These are phyloP conservation scores for Pyrus hybrid DNA, from an alignment of 331 rosid species.

Conservation along the genomic window DNA sequence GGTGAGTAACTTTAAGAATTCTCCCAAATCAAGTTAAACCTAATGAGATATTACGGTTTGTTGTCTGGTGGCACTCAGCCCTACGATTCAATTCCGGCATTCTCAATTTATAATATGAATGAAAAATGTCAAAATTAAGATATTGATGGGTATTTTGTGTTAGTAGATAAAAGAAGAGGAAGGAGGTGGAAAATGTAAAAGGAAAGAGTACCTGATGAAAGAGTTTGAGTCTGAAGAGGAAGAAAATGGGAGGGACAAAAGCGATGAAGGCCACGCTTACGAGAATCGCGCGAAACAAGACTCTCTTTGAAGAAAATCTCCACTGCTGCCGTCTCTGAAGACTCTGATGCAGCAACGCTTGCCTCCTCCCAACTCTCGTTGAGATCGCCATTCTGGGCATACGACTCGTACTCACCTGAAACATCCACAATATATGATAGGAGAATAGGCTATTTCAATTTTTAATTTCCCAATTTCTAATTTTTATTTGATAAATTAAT, in stretches of 20 bases:
- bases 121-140: background rate
- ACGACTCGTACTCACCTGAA: too few relatives aligned
- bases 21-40: background rate
- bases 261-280: slow-evolving; percentile 39
- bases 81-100: background rate
- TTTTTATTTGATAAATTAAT: too few relatives aligned
- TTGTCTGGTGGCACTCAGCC: background rate
- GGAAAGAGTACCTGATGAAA: slow-evolving; percentile 34
- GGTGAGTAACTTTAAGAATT: background rate
- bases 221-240: slow-evolving; percentile 59
- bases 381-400: slow-evolving; percentile 1
- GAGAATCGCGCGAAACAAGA: slow-evolving; percentile 29
- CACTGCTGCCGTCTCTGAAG: background rate
- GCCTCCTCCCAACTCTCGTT: slow-evolving; percentile 17
- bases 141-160: background rate
- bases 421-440: too few relatives aligned
- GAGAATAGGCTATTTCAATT: too few relatives aligned
- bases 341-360: background rate
- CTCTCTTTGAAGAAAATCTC: slow-evolving; percentile 24
- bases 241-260: slow-evolving; percentile 62
- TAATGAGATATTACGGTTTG: background rate
- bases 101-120: background rate
- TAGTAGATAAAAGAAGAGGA: background rate
- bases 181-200: background rate
- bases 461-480: too few relatives aligned